Conservation (phyloP, 352 stramenopile species). For the Globisporangium echinulatum region DNA sequence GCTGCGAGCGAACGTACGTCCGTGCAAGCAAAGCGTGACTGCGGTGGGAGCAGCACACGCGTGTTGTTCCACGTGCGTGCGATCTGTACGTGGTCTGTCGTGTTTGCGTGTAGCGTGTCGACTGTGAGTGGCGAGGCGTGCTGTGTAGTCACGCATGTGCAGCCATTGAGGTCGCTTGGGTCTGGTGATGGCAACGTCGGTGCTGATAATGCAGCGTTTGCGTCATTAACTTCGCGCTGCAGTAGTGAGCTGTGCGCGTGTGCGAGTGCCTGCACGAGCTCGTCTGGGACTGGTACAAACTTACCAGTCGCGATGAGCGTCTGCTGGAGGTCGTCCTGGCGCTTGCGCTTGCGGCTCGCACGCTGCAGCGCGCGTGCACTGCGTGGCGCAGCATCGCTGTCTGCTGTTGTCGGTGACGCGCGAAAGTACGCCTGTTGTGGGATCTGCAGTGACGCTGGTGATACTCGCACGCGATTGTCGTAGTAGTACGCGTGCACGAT, state of each 20-base stretch:
- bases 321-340: constrained; percentile 25
- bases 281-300: constrained; percentile 36
- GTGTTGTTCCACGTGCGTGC: background rate
- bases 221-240: background rate
- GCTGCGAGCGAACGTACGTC: constrained; percentile 18
- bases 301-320: constrained; percentile 36
- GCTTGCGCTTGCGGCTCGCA: constrained; percentile 30
- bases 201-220: background rate
- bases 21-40: constrained; percentile 17
- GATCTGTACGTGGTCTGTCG: constrained; percentile 13
- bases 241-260: constrained; percentile 16
- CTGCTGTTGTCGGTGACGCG: too few species aligned
- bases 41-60: constrained; percentile 18
- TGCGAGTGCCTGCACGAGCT: constrained; percentile 14
- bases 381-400: background rate
- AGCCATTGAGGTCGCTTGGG: background rate
- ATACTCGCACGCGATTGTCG: constrained; percentile 18
- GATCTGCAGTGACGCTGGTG: constrained; percentile 24
- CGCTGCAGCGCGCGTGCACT: constrained; percentile 1
- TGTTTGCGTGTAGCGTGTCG: constrained; percentile 3
- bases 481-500: constrained; percentile 51
- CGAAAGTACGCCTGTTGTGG: constrained; percentile 20
- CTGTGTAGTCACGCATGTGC: background rate
- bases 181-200: background rate
- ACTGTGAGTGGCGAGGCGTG: background rate